Conservation (phyloP, 495 filamentous ascomycete genomes). For the Penicillium dipodomyicola region DNA sequence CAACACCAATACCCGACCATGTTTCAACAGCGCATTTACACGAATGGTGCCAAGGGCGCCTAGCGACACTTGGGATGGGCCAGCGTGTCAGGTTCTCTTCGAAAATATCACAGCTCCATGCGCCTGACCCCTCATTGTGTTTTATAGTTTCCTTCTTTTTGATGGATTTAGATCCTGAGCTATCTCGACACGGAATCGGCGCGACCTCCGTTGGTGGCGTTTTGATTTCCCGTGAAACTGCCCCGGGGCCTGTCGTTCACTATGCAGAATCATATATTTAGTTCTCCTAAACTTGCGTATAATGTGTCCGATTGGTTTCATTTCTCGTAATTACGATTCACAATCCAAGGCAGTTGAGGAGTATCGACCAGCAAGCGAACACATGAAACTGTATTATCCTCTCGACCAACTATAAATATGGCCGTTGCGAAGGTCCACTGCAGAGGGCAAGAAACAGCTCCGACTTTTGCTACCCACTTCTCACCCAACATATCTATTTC, state of each 20-base stretch:
- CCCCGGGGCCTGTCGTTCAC: neutral
- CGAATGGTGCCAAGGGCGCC: slow-evolving; percentile 6
- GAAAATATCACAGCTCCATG: neutral
- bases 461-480: neutral
- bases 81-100: neutral
- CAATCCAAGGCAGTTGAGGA: no score
- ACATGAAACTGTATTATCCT: no score
- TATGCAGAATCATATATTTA: neutral
- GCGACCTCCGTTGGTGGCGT: slow-evolving; percentile 13
- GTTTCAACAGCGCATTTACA: no score
- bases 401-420: neutral
- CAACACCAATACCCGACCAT: neutral
- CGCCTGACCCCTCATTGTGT: neutral
- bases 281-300: neutral
- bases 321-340: neutral
- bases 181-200: slow-evolving; percentile 13
- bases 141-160: neutral
- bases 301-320: neutral
- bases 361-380: neutral
- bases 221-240: slow-evolving; percentile 6
- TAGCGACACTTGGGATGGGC: neutral
- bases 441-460: neutral
- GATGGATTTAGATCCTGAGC: slow-evolving; percentile 3
- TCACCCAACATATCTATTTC: neutral
- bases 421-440: neutral